Evolutionary conservation across 2,329 filamentous ascomycete species (phyloP).

Genomic region (Stagonosporopsis rhizophila): DNA sequence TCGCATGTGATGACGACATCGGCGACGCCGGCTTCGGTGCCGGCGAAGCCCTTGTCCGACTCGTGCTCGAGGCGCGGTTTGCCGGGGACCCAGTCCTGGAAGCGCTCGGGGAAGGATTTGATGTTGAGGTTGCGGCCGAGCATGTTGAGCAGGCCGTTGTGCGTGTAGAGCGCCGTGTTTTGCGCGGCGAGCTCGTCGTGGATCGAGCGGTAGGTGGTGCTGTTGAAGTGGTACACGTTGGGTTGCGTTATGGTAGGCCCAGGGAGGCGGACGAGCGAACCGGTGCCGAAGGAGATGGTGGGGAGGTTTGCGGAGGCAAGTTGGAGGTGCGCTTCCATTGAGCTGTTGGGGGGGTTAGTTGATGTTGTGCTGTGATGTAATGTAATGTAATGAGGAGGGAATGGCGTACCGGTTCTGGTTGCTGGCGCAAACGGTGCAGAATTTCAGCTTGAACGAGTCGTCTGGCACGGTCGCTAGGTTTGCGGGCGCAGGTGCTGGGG

Average conservation of each 20-base stretch:
- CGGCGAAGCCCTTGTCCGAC: slow-evolving; percentile 76
- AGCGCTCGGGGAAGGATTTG: slow-evolving; percentile 95
- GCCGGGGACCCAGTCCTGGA: slow-evolving; percentile 96
- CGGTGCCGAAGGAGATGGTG: slow-evolving; percentile 98
- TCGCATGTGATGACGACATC: slow-evolving; percentile 98
- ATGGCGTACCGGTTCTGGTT: slow-evolving; percentile 88
- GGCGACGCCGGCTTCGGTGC: slow-evolving; percentile 87
- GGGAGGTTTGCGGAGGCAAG: slow-evolving; percentile 84
- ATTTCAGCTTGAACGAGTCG: slow-evolving; percentile 84
- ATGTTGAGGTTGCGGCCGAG: slow-evolving; percentile 87
- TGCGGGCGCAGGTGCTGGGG: slow-evolving; percentile 26
- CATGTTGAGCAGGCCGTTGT: slow-evolving; percentile 96
- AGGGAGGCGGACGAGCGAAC: slow-evolving; percentile 89
- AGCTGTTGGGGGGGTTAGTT: slow-evolving; percentile 59
- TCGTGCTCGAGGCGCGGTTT: slow-evolving; percentile 76
- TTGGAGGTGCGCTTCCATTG: slow-evolving; percentile 99
- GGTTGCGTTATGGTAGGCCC: slow-evolving; percentile 91
- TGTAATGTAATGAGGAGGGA: background rate
- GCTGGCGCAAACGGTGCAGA: slow-evolving; percentile 98
- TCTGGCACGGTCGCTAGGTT: slow-evolving; percentile 43
- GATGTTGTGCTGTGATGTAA: too few species aligned
- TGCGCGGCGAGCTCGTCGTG: slow-evolving; percentile 88
- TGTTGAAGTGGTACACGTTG: slow-evolving; percentile 98
- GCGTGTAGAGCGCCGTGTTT: slow-evolving; percentile 84
- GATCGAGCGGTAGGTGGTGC: slow-evolving; percentile 93